Percentiles rank a stretch among this genome's conserved stretches.
phyloP scores from a whole-genome alignment of 352 stramenopile genomes.

The Pythium utonaiense region DNA sequence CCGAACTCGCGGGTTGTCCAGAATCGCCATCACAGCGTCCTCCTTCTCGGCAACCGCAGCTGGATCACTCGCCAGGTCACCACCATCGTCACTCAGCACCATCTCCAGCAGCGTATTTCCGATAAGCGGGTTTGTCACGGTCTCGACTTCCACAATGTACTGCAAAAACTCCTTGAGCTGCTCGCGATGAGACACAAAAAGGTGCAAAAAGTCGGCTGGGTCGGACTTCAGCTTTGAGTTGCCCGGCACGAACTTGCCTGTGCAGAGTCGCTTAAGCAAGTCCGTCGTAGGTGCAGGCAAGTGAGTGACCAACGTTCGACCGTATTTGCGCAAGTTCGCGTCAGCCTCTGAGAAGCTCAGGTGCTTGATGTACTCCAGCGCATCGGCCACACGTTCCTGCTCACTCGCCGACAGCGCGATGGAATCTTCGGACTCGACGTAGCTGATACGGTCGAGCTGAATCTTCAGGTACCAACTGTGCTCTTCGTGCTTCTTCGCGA shows the following conservation, averaged over 20 bases:
- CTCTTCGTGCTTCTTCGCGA: slow-evolving; percentile 89
- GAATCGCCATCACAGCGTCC: slow-evolving; percentile 79
- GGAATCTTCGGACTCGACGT: slow-evolving; percentile 77
- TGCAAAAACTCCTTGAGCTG: slow-evolving; percentile 88
- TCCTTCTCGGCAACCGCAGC: slow-evolving; percentile 63
- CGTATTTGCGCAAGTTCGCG: slow-evolving; percentile 85
- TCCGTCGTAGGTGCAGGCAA: slow-evolving; percentile 87
- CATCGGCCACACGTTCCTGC: slow-evolving; percentile 83
- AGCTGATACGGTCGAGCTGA: slow-evolving; percentile 89
- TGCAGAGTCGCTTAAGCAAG: slow-evolving; percentile 89
- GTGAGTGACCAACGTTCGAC: slow-evolving; percentile 84
- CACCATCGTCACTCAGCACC: slow-evolving; percentile 68
- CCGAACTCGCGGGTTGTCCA: slow-evolving; percentile 87
- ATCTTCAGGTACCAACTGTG: slow-evolving; percentile 93
- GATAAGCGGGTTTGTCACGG: slow-evolving; percentile 84
- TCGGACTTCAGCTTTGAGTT: slow-evolving; percentile 70
- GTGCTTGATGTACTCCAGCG: slow-evolving; percentile 88
- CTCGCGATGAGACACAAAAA: slow-evolving; percentile 90
- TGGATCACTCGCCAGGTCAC: slow-evolving; percentile 26
- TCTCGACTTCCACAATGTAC: slow-evolving; percentile 89
- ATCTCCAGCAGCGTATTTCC: slow-evolving; percentile 89
- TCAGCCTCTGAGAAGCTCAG: slow-evolving; percentile 84
- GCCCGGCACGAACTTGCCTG: slow-evolving; percentile 63
- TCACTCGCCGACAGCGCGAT: slow-evolving; percentile 62
- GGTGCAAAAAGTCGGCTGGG: slow-evolving; percentile 86